A percentile compares a stretch with the other conserved stretches of the same genome.
Evolutionary conservation across 2,329 filamentous ascomycete genomes (phyloP).

Genomic region (Aspergillus ruber): DNA sequence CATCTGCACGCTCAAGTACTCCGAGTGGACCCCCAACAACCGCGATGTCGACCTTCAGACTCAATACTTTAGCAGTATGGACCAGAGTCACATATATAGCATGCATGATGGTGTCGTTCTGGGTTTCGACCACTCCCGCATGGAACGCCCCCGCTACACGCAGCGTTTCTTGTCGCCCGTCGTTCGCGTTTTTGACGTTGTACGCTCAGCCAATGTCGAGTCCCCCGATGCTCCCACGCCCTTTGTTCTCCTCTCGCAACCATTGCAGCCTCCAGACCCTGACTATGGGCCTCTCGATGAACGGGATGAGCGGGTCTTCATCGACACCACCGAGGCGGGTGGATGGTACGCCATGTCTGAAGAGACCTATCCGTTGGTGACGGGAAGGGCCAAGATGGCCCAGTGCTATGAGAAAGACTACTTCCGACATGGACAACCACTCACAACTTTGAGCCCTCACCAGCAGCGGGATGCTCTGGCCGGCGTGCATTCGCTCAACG

Average conservation of each 20-base stretch:
- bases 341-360: conserved; percentile 95
- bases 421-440: conserved; percentile 29
- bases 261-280: conserved; percentile 54
- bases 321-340: conserved; percentile 79
- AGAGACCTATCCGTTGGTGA: conserved; percentile 74
- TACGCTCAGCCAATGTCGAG: conserved; percentile 63
- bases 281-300: conserved; percentile 41
- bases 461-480: conserved; percentile 58
- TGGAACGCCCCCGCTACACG: conserved; percentile 54
- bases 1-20: conserved; percentile 85
- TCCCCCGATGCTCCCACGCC: conserved; percentile 57
- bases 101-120: conserved; percentile 78
- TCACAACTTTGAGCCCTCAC: conserved; percentile 31
- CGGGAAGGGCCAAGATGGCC: conserved; percentile 58
- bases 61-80: conserved; percentile 73
- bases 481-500: conserved; percentile 63
- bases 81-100: conserved; percentile 83
- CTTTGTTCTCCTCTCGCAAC: conserved; percentile 80
- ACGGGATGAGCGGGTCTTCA: conserved; percentile 63
- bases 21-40: conserved; percentile 91
- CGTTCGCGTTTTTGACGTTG: conserved; percentile 82
- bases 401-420: conserved; percentile 52
- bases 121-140: conserved; percentile 63
- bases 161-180: conserved; percentile 70
- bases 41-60: conserved; percentile 79